These are phyloP conservation scores for Cinchona pubescens DNA, from an alignment of 257 asterid species.

Conservation along the genomic window DNA sequence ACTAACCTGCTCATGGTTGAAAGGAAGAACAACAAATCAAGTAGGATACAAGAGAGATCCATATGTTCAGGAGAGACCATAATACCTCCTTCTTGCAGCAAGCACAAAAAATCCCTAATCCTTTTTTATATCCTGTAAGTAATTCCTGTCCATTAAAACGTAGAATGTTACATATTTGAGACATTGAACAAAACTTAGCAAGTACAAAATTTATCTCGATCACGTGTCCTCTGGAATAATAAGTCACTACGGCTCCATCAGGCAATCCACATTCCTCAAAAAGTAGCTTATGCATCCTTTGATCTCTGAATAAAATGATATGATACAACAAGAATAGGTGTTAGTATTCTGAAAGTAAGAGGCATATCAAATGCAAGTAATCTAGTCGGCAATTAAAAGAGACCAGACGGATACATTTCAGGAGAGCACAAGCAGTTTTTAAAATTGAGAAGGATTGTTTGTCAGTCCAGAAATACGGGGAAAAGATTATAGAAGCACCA, in stretches of 20 bases:
- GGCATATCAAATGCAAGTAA: conserved; percentile 16
- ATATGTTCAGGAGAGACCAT: conserved; percentile 7
- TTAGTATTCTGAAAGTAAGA: conserved; percentile 12
- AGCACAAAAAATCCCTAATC: conserved; percentile 74
- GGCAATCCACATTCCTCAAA: conserved; percentile 90
- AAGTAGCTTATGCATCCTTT: conserved; percentile 88
- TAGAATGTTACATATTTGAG: conserved; percentile 23
- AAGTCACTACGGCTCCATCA: conserved; percentile 89
- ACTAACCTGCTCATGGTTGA: conserved; percentile 67
- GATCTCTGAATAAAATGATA: conserved; percentile 54
- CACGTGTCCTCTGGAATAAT: conserved; percentile 95
- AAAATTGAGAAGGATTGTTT: not conserved
- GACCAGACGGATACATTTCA: conserved; percentile 26
- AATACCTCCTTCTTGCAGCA: conserved; percentile 89
- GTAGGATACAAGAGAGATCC: conserved; percentile 12
- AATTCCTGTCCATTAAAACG: conserved; percentile 54
- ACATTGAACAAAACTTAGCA: conserved; percentile 5
- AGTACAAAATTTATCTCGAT: conserved; percentile 20
- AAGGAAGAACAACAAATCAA: not conserved
- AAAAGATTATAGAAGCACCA: not conserved
- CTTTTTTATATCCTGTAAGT: conserved; percentile 88
- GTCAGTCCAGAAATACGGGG: not conserved
- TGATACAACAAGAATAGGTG: conserved; percentile 14
- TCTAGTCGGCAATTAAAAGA: not conserved
- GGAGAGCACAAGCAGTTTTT: conserved; percentile 10